Conservation (phyloP, 2,329 filamentous ascomycete species). For the Aspergillus amoenus region DNA sequence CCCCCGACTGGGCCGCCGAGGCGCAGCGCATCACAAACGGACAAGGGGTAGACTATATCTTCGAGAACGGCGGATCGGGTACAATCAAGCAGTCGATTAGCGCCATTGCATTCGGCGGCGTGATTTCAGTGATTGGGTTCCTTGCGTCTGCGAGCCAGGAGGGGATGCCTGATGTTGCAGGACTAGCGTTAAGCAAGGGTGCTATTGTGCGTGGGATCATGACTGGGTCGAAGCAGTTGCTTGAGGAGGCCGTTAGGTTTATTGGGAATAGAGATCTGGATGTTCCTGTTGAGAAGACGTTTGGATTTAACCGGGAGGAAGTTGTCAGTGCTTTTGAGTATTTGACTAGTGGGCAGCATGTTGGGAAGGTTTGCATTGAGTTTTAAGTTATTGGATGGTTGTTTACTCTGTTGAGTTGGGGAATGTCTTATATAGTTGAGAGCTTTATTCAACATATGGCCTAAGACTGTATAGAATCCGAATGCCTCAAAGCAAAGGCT, state of each 20-base stretch:
- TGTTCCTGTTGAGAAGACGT: slow-evolving; percentile 7
- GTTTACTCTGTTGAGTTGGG: too few relatives aligned
- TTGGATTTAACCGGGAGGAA: slow-evolving; percentile 1
- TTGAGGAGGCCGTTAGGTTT: slow-evolving; percentile 7
- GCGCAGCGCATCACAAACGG: slow-evolving; percentile 32
- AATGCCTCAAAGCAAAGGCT: too few relatives aligned
- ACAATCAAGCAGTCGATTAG: slow-evolving; percentile 7
- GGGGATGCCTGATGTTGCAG: slow-evolving; percentile 10
- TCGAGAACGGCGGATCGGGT: slow-evolving; percentile 42
- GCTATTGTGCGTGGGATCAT: slow-evolving; percentile 6
- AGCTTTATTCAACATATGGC: too few relatives aligned
- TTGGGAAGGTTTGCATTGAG: slow-evolving; percentile 11
- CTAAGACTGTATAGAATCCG: too few relatives aligned
- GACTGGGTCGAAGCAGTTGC: slow-evolving; percentile 5
- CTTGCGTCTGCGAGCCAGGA: neutral
- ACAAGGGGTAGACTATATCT: slow-evolving; percentile 41
- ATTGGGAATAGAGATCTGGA: neutral
- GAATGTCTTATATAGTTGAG: too few relatives aligned
- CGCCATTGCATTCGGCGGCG: slow-evolving; percentile 1
- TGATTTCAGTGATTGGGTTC: slow-evolving; percentile 6
- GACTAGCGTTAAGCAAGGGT: slow-evolving; percentile 3
- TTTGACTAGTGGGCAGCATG: neutral
- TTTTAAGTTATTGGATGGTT: neutral
- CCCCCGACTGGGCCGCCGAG: slow-evolving; percentile 7
- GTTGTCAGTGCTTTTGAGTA: slow-evolving; percentile 7